phyloP scores from a whole-genome alignment of 441 rosid species.

The Cnidoscolus chayamansa region DNA sequence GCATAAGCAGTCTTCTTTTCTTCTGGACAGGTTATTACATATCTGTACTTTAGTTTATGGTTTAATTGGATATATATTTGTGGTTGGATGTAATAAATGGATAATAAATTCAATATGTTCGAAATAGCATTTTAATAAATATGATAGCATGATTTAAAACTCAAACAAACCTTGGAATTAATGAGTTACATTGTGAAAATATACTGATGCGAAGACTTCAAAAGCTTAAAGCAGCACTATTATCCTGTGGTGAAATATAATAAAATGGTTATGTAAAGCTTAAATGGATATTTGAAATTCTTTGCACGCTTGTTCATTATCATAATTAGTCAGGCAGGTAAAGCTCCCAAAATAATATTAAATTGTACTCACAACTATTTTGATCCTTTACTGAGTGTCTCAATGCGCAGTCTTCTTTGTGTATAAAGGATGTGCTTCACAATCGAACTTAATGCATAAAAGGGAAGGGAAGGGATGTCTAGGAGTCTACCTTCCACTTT shows the following conservation, averaged over 20 bases:
- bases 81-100: constrained; percentile 2
- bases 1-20: not conserved
- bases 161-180: not conserved
- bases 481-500: too few species aligned
- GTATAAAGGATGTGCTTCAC: too few species aligned
- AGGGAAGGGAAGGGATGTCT: too few species aligned
- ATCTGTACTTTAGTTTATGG: not conserved
- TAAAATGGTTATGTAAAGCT: too few species aligned
- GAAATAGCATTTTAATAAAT: too few species aligned
- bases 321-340: not conserved
- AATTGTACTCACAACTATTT: too few species aligned
- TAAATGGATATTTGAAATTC: not conserved
- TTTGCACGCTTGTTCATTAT: not conserved
- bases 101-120: not conserved
- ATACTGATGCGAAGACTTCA: not conserved
- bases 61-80: not conserved
- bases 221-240: not conserved
- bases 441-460: too few species aligned
- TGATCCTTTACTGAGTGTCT: too few species aligned
- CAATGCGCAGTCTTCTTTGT: too few species aligned
- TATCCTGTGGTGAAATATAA: not conserved
- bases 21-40: not conserved
- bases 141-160: not conserved
- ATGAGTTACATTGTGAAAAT: not conserved
- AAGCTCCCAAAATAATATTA: not conserved